These are phyloP conservation scores for Ustilago crameri DNA, from an alignment of 1,284 basidiomycete genomes.

Conservation along the genomic window DNA sequence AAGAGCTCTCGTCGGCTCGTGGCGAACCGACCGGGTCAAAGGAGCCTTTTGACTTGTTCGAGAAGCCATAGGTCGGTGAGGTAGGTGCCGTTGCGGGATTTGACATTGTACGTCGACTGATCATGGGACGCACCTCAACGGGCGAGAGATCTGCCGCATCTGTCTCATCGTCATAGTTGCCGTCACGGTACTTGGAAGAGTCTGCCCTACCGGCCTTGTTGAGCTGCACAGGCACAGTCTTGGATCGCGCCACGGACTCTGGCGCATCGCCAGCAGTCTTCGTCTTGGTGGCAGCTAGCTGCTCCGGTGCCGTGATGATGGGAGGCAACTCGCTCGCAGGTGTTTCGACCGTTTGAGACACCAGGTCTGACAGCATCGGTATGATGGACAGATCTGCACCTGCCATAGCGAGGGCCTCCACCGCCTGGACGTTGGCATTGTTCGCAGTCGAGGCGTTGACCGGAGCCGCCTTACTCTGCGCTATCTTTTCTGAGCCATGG, in stretches of 20 bases:
- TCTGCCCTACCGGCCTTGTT: constrained; percentile 29
- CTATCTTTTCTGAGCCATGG: constrained; percentile 8
- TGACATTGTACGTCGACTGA: constrained; percentile 34
- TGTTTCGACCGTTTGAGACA: constrained; percentile 30
- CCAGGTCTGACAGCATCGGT: constrained; percentile 40
- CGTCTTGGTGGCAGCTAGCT: constrained; percentile 1
- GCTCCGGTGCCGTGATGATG: constrained; percentile 6
- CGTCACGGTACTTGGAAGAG: constrained; percentile 22
- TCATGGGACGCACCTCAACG: constrained; percentile 36
- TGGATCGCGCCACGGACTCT: constrained; percentile 21
- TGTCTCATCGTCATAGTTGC: constrained; percentile 43
- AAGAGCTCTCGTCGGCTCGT: constrained; percentile 59
- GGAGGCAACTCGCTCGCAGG: constrained; percentile 32
- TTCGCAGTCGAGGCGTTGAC: constrained; percentile 6
- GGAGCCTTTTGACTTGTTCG: constrained; percentile 12
- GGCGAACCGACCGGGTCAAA: constrained; percentile 27
- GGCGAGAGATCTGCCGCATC: constrained; percentile 48
- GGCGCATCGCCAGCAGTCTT: constrained; percentile 1
- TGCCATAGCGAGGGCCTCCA: constrained; percentile 31
- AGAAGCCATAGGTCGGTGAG: constrained; percentile 33
- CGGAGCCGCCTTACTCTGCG: constrained; percentile 17
- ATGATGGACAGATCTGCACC: constrained; percentile 34
- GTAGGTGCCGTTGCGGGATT: constrained; percentile 38
- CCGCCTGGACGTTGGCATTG: constrained; percentile 14
- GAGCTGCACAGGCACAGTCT: constrained; percentile 23